Evolutionary conservation across 352 stramenopile genomes (phyloP), one percentile per base, ranked within the genome.

Genomic region (Pythium periplocum): DNA sequence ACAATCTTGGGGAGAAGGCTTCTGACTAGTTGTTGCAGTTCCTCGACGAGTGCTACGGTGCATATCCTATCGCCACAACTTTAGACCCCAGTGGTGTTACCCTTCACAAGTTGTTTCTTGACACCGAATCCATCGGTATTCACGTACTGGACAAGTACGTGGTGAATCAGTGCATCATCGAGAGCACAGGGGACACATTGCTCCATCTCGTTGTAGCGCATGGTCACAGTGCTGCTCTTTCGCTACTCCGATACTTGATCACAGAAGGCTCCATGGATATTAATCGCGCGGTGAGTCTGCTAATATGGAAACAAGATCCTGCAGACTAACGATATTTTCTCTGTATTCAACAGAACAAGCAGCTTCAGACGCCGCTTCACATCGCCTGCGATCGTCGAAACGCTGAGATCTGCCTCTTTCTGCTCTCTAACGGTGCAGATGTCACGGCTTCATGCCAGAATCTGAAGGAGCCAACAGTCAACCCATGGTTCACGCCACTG

Each of bases 301-400:
- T 26, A 26, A 26, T 26, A 26, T 26, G 17, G 17, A 0, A 26
- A 26, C 17, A 26, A 26, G 17, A 26, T 26, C 17, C 17, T 26
- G 17, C 17, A 26, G 10, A 41, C 17, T 54, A 34, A 48, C 38
- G 11, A 45, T 11, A 1, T 44, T 42, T 45, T 39, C 33, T n/a
- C 31, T 46, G 4, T 46, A n/a, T 48, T 7, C 39, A 36, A 39
- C 53, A 79, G 70, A 83, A 83, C 58, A 78, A 78, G 32, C 65
- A 77, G 10, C 45, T 72, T 45, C 75, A 80, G 59, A 83, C 73
- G 3, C 60, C 73, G 7, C 48, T 83, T 1, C 73, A 83, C 31
- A 36, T 78, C 32, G 64, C 73, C 7, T 73, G 72, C 33, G 66
- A 83, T 44, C 59, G 65, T 35, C 62, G 69, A 9, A 71, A 71